phyloP scores from a whole-genome alignment of 345 rosid genomes.

The Abelmoschus esculentus region DNA sequence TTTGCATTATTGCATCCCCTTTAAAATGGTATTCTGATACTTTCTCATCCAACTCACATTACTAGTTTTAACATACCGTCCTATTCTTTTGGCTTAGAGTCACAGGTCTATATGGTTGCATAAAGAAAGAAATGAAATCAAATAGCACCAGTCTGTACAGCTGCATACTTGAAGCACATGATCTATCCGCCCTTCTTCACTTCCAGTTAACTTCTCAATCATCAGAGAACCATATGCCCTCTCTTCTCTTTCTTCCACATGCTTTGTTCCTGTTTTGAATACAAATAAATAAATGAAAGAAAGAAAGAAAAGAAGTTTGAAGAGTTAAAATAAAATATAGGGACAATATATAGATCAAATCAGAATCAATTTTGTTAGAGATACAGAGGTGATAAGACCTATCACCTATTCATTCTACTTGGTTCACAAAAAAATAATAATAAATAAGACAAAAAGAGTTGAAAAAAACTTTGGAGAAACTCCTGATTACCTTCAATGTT shows the following conservation, averaged over 20 bases:
- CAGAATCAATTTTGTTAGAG: neutral
- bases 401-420: neutral
- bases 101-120: neutral
- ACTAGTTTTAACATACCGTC: neutral
- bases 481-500: conserved; percentile 45
- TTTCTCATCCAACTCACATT: conserved; percentile 1
- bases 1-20: neutral
- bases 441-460: neutral
- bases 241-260: conserved; percentile 39
- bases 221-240: conserved; percentile 72
- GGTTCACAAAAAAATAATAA: neutral
- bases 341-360: conserved; percentile 1
- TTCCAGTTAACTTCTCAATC: conserved; percentile 78
- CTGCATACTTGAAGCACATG: conserved; percentile 78
- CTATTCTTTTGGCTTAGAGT: neutral
- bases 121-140: neutral
- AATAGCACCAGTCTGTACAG: conserved; percentile 4
- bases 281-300: conserved; percentile 7
- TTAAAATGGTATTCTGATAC: neutral
- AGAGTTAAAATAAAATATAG: conserved; percentile 5
- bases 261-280: conserved; percentile 41
- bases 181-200: conserved; percentile 77
- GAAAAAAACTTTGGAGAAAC: neutral
- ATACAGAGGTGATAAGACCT: neutral
- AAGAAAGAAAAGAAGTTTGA: neutral